Evolutionary conservation across 345 rosid species (phyloP).

Genomic region (Schrenkiella parvula): DNA sequence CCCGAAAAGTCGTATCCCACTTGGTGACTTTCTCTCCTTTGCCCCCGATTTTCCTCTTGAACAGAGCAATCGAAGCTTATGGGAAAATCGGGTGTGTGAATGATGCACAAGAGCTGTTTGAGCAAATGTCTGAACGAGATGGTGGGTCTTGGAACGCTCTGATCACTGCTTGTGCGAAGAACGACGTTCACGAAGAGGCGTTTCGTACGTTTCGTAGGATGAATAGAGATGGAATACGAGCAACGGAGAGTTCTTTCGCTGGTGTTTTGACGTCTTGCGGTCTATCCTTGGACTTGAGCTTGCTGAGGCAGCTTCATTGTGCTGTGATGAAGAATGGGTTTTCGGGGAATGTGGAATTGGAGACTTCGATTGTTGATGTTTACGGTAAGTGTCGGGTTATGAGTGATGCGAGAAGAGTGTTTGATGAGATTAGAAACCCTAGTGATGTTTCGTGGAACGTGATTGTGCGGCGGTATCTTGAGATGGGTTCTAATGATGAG

Average conservation of each 20-base stretch:
- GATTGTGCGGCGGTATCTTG: slow-evolving; percentile 75
- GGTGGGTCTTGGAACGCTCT: slow-evolving; percentile 96
- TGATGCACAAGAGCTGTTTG: slow-evolving; percentile 69
- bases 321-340: slow-evolving; percentile 49
- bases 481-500: slow-evolving; percentile 54
- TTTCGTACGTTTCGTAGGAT: slow-evolving; percentile 50
- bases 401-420: slow-evolving; percentile 62
- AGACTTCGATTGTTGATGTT: slow-evolving; percentile 73
- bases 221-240: slow-evolving; percentile 44
- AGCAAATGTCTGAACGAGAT: slow-evolving; percentile 79
- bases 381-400: slow-evolving; percentile 72
- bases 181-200: slow-evolving; percentile 34
- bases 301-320: slow-evolving; percentile 64
- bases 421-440: slow-evolving; percentile 60
- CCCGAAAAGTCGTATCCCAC: slow-evolving; percentile 73
- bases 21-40: slow-evolving; percentile 42
- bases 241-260: slow-evolving; percentile 58
- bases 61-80: slow-evolving; percentile 70
- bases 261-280: slow-evolving; percentile 56
- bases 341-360: slow-evolving; percentile 57
- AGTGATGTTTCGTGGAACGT: slow-evolving; percentile 87
- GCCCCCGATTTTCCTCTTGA: slow-evolving; percentile 57
- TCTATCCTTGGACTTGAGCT: slow-evolving; percentile 34
- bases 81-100: slow-evolving; percentile 50
- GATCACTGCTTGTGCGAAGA: slow-evolving; percentile 49